Evolutionary conservation across 1,284 basidiomycete genomes (phyloP).

Genomic region (Kalmanozyma brasiliensis): DNA sequence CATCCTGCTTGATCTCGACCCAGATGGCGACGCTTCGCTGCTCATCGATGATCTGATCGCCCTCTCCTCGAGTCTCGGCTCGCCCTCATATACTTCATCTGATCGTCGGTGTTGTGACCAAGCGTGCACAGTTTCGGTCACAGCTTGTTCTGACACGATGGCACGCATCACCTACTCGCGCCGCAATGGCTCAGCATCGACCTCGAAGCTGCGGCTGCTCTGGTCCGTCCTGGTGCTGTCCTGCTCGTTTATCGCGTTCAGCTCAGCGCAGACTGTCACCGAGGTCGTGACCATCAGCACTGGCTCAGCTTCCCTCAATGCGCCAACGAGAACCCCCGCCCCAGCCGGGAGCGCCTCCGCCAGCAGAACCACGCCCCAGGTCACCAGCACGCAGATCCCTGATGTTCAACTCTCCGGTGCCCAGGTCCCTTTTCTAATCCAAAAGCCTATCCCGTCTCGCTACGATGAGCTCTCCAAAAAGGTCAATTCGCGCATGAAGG

Average conservation of each 20-base stretch:
- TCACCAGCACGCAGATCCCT: conserved; percentile 46
- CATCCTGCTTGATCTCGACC: too few relatives aligned
- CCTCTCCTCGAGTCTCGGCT: too few relatives aligned
- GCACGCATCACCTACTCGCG: not conserved
- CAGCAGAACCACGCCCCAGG: conserved; percentile 15
- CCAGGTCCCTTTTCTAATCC: conserved; percentile 44
- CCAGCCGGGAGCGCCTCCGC: conserved; percentile 11
- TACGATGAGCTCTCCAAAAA: conserved; percentile 19
- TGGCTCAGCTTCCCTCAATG: conserved; percentile 46
- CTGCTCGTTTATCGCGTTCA: not conserved
- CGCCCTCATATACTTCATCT: too few relatives aligned
- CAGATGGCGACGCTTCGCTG: too few relatives aligned
- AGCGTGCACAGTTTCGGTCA: not conserved
- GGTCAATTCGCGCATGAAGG: conserved; percentile 38
- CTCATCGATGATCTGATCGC: too few relatives aligned
- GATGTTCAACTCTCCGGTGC: conserved; percentile 41
- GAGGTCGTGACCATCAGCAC: conserved; percentile 34
- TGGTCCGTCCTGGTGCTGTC: not conserved
- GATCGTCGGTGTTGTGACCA: too few relatives aligned
- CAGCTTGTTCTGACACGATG: conserved; percentile 10
- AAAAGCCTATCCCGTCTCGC: conserved; percentile 35
- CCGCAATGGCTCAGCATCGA: conserved; percentile 12
- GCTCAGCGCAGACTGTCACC: conserved; percentile 30
- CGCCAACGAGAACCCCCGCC: conserved; percentile 13
- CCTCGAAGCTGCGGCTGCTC: conserved; percentile 1